Percentiles rank a stretch among this genome's conserved stretches.
These are phyloP conservation scores for Starmera pachycereana DNA, from an alignment of 805 yeast genomes.

Conservation along the genomic window DNA sequence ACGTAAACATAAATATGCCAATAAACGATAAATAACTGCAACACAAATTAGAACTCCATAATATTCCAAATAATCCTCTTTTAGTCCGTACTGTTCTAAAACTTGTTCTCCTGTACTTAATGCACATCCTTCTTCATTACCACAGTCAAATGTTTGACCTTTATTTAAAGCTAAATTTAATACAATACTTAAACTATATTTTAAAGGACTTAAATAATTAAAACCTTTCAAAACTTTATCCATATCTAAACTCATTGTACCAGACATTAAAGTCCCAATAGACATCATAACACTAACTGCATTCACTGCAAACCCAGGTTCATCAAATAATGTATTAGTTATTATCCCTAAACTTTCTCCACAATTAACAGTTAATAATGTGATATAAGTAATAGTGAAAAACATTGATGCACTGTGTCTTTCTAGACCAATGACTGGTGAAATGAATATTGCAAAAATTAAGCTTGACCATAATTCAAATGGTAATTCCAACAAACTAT, in stretches of 20 bases:
- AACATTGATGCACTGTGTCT: constrained; percentile 48
- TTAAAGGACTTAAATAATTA: constrained; percentile 70
- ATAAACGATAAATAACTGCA: constrained; percentile 30
- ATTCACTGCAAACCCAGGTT: constrained; percentile 75
- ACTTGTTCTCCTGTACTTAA: constrained; percentile 47
- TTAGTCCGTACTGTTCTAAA: constrained; percentile 33
- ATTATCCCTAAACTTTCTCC: constrained; percentile 83
- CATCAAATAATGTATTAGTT: constrained; percentile 61
- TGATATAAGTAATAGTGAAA: constrained; percentile 49
- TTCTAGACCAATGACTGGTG: constrained; percentile 66
- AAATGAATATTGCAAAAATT: constrained; percentile 51
- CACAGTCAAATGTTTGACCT: constrained; percentile 42
- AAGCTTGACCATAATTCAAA: constrained; percentile 52
- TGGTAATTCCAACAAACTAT: constrained; percentile 53
- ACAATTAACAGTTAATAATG: constrained; percentile 48
- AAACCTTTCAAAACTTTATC: constrained; percentile 56
- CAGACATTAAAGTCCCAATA: constrained; percentile 75
- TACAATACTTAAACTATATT: constrained; percentile 50
- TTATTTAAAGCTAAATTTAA: constrained; percentile 43
- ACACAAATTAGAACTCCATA: constrained; percentile 30
- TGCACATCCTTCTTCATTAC: constrained; percentile 35
- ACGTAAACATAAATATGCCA: constrained; percentile 21
- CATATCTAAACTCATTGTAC: constrained; percentile 72
- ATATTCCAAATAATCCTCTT: constrained; percentile 22
- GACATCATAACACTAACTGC: constrained; percentile 56